These are phyloP conservation scores for Eucalyptus caleyi DNA, from an alignment of 345 rosid species.

Conservation along the genomic window DNA sequence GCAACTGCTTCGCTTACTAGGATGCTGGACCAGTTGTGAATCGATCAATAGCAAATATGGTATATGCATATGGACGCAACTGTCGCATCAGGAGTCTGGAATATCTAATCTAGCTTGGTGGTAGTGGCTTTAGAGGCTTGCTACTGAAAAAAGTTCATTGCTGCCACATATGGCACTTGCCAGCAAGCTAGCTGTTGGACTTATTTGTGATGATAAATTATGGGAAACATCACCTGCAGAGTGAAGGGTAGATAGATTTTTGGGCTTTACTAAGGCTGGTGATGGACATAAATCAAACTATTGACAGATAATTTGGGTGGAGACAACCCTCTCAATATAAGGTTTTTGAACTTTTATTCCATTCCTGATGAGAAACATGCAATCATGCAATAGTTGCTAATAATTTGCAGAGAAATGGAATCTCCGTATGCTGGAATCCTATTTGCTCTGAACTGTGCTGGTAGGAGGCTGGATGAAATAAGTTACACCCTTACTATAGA, in stretches of 20 bases:
- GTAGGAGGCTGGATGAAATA: background rate
- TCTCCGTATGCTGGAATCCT: background rate
- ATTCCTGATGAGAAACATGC: background rate
- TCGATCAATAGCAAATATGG: background rate
- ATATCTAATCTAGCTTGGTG: background rate
- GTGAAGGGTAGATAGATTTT: background rate
- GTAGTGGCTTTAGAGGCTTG: background rate
- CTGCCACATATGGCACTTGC: background rate
- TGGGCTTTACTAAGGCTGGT: background rate
- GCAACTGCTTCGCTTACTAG: background rate
- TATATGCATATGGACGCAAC: background rate
- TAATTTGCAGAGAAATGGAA: background rate
- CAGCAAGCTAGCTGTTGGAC: background rate
- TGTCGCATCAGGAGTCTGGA: background rate
- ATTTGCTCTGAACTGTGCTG: background rate
- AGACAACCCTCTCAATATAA: background rate
- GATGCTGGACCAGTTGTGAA: background rate
- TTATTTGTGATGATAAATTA: background rate
- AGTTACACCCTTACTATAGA: background rate
- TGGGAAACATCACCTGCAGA: background rate
- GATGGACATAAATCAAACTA: background rate
- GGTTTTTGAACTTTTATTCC: background rate
- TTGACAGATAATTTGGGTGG: background rate
- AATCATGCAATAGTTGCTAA: background rate
- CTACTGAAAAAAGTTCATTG: background rate